phyloP scores from a whole-genome alignment of 2,329 filamentous ascomycete species.

The Acrodontium crateriforme region DNA sequence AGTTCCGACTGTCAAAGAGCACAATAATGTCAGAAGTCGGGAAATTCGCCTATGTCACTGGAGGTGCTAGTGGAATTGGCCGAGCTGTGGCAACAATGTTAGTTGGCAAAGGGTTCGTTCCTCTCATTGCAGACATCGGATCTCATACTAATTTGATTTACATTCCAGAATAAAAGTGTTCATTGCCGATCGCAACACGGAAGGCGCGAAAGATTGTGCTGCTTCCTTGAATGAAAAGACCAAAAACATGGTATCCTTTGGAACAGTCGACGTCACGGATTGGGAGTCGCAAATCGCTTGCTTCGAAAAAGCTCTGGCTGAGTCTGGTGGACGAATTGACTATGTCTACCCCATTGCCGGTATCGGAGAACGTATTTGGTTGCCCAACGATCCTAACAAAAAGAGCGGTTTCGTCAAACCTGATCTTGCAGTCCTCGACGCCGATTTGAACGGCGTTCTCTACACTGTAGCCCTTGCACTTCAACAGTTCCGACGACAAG shows the following conservation, averaged over 20 bases:
- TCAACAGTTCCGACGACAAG: constrained; percentile 31
- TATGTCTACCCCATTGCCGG: constrained; percentile 29
- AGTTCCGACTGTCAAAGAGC: too few species aligned
- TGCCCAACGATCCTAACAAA: constrained; percentile 14
- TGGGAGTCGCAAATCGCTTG: constrained; percentile 26
- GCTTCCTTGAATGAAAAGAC: too few species aligned
- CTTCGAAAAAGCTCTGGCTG: constrained; percentile 23
- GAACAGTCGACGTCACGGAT: constrained; percentile 21
- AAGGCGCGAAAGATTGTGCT: constrained; percentile 14
- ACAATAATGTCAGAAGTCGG: too few species aligned
- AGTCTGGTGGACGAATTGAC: constrained; percentile 23
- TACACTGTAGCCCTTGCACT: constrained; percentile 29
- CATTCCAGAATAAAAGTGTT: constrained; percentile 38
- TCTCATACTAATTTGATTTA: too few species aligned
- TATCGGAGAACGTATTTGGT: constrained; percentile 26
- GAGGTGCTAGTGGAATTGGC: constrained; percentile 22
- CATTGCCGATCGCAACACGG: constrained; percentile 29
- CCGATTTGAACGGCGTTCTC: constrained; percentile 30
- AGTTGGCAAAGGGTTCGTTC: constrained; percentile 12
- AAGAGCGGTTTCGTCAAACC: constrained; percentile 24
- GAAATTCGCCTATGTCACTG: constrained; percentile 15
- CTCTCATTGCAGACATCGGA: too few species aligned
- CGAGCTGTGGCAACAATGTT: constrained; percentile 20
- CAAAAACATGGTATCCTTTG: too few species aligned
- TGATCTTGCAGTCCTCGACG: constrained; percentile 25